These are phyloP conservation scores for Diaporthe batatas DNA, from an alignment of 2,329 filamentous ascomycete species.

Conservation along the genomic window DNA sequence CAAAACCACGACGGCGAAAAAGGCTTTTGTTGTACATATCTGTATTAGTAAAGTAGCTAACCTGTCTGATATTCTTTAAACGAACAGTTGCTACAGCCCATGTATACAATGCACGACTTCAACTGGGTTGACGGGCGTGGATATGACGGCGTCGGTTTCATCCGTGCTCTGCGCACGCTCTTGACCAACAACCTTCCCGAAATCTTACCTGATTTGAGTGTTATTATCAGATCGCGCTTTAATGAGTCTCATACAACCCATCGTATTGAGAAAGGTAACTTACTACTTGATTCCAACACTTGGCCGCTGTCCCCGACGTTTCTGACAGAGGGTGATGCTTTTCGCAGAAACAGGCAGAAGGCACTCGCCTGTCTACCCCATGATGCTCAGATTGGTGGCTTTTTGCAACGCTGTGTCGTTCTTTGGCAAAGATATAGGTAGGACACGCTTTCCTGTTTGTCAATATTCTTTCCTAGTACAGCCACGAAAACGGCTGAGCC, in stretches of 20 bases:
- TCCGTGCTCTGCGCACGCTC: not conserved
- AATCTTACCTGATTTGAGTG: not conserved
- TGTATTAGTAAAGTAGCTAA: not conserved
- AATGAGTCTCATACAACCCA: not conserved
- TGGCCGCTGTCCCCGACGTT: too few relatives aligned
- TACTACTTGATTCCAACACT: too few relatives aligned
- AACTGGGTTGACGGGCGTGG: not conserved
- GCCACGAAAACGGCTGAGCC: too few relatives aligned
- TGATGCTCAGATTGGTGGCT: not conserved
- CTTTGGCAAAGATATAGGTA: not conserved
- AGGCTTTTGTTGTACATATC: too few relatives aligned
- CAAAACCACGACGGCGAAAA: rapidly evolving
- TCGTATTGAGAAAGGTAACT: too few relatives aligned
- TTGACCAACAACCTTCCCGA: not conserved
- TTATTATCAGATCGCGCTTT: not conserved
- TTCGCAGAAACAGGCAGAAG: too few relatives aligned
- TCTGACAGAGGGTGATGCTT: too few relatives aligned
- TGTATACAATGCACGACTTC: not conserved
- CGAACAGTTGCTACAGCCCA: not conserved
- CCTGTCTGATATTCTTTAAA: not conserved
- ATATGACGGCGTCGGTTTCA: not conserved
- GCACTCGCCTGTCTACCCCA: not conserved
- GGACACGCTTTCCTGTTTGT: not conserved
- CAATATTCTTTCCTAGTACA: not conserved
- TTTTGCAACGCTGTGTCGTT: not conserved